A percentile compares a stretch with the other conserved stretches of the same genome.
Evolutionary conservation across 257 asterid genomes (phyloP).

Genomic region (Echium plantagineum): DNA sequence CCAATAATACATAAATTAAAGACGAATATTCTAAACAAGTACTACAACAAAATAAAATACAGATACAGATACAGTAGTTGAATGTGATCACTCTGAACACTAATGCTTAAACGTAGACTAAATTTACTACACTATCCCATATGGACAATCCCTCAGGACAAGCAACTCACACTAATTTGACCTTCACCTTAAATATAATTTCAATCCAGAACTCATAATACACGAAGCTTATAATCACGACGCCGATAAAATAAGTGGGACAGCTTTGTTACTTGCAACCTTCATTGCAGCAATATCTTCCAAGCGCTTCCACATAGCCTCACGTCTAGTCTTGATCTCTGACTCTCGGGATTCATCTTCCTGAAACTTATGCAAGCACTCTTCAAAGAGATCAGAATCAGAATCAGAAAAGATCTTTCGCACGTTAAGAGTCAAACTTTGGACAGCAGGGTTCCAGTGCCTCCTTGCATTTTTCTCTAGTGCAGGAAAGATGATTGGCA

Average conservation of each 20-base stretch:
- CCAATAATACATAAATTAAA: too few relatives aligned
- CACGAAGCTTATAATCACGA: neutral
- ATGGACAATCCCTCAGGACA: neutral
- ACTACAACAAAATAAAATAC: neutral
- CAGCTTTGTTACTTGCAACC: slow-evolving; percentile 32
- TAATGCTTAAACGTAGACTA: neutral
- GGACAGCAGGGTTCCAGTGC: slow-evolving; percentile 79
- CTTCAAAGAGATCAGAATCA: slow-evolving; percentile 60
- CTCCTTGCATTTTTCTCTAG: slow-evolving; percentile 53
- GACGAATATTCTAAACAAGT: neutral
- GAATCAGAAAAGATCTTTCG: slow-evolving; percentile 53
- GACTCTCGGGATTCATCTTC: slow-evolving; percentile 42
- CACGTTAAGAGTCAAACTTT: slow-evolving; percentile 52
- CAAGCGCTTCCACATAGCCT: slow-evolving; percentile 52
- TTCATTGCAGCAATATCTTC: slow-evolving; percentile 55
- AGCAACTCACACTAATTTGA: neutral
- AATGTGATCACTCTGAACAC: neutral
- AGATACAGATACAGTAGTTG: too few relatives aligned
- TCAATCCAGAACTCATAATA: slow-evolving; percentile 2
- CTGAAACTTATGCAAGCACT: slow-evolving; percentile 44
- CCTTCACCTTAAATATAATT: neutral
- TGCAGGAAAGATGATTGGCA: slow-evolving; percentile 58
- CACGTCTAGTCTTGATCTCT: slow-evolving; percentile 42
- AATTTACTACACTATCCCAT: neutral
- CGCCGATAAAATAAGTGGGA: slow-evolving; percentile 7